Conservation (phyloP, 345 rosid genomes). For the Dimocarpus longan region DNA sequence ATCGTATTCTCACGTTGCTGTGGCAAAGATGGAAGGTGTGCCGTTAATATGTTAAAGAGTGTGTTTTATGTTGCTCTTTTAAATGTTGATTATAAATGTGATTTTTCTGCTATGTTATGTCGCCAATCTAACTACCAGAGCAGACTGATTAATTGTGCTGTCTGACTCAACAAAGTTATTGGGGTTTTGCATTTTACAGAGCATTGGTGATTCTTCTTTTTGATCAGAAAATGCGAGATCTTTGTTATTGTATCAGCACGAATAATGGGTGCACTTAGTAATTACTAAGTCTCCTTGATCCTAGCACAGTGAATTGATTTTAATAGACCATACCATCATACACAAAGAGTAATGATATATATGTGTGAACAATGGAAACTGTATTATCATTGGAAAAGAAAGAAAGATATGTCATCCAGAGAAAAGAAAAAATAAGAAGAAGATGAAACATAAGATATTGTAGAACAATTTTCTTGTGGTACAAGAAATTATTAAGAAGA, state of each 20-base stretch:
- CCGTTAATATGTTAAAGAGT: constrained; percentile 10
- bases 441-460: neutral
- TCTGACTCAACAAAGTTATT: neutral
- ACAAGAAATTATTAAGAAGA: neutral
- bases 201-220: neutral
- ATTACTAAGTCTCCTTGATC: neutral
- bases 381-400: constrained; percentile 1
- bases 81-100: neutral
- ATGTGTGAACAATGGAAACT: neutral
- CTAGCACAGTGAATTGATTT: neutral
- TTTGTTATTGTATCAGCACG: neutral
- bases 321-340: neutral
- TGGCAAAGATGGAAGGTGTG: constrained; percentile 72
- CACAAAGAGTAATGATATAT: neutral
- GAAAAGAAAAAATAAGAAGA: neutral
- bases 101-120: neutral
- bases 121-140: neutral
- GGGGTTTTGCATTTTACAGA: neutral
- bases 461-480: neutral
- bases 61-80: neutral
- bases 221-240: neutral
- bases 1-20: constrained; percentile 84
- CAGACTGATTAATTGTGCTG: neutral
- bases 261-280: neutral
- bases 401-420: neutral